A percentile compares a stretch with the other conserved stretches of the same genome.
These are phyloP conservation scores for Bromus sterilis DNA, from an alignment of 176 grass and related monocot species.

Conservation along the genomic window DNA sequence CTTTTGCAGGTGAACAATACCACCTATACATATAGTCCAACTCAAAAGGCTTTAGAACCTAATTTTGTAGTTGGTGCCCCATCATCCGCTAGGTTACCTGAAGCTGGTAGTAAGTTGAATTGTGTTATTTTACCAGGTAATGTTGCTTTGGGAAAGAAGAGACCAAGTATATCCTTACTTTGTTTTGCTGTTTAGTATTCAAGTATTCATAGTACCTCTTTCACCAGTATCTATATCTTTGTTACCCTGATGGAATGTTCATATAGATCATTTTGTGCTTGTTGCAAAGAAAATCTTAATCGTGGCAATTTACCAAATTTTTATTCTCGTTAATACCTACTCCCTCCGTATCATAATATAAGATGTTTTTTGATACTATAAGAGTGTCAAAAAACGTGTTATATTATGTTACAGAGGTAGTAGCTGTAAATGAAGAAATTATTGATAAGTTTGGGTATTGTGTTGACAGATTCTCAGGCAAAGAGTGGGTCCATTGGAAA, in stretches of 20 bases:
- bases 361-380: too few relatives aligned
- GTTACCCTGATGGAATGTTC: neutral
- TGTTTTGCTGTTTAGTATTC: neutral
- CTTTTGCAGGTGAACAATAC: slow-evolving; percentile 79
- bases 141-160: slow-evolving; percentile 19
- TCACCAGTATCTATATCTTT: neutral
- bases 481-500: slow-evolving; percentile 18
- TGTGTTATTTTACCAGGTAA: slow-evolving; percentile 70
- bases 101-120: slow-evolving; percentile 57
- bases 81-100: slow-evolving; percentile 53
- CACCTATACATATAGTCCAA: slow-evolving; percentile 38
- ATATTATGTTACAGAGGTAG: too few relatives aligned
- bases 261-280: slow-evolving; percentile 4
- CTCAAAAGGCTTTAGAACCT: slow-evolving; percentile 51
- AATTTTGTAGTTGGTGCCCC: slow-evolving; percentile 49
- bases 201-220: neutral
- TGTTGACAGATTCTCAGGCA: slow-evolving; percentile 34
- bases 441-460: slow-evolving; percentile 25
- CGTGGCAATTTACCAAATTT: slow-evolving; percentile 5
- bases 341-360: too few relatives aligned
- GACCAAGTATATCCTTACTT: neutral
- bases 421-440: slow-evolving; percentile 11
- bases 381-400: too few relatives aligned
- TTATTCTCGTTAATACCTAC: too few relatives aligned
- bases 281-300: slow-evolving; percentile 27